A percentile compares a stretch with the other conserved stretches of the same genome.
phyloP scores from a whole-genome alignment of 352 stramenopile genomes.

The Halophytophthora batemanensis region DNA sequence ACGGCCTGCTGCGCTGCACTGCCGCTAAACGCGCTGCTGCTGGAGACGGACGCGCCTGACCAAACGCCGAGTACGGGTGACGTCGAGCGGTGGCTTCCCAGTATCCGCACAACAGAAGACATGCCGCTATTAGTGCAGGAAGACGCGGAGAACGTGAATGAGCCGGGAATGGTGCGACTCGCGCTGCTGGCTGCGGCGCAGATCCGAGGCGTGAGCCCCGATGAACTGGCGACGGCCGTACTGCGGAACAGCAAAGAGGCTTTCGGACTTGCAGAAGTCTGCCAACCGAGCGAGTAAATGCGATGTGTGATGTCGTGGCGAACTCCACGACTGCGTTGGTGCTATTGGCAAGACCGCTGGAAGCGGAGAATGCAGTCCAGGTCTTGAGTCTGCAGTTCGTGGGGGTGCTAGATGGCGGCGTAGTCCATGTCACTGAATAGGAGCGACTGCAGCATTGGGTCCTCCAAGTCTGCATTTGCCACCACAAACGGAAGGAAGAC shows the following conservation, averaged over 20 bases:
- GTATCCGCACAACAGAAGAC: not conserved
- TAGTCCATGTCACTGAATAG: conserved; percentile 76
- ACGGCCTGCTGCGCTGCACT: conserved; percentile 33
- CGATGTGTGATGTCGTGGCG: conserved; percentile 3
- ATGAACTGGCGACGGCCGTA: conserved; percentile 36
- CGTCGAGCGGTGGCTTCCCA: conserved; percentile 12
- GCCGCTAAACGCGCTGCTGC: conserved; percentile 44
- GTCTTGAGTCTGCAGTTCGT: not conserved
- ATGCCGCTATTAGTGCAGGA: conserved; percentile 17
- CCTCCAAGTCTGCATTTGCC: conserved; percentile 12
- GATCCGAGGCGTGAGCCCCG: conserved; percentile 28
- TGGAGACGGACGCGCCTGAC: conserved; percentile 77
- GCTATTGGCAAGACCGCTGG: too few relatives aligned
- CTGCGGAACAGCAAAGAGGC: conserved; percentile 33
- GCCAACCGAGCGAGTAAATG: conserved; percentile 6
- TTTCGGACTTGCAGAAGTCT: conserved; percentile 26
- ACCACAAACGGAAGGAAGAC: not conserved
- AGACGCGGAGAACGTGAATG: conserved; percentile 31
- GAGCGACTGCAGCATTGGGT: conserved; percentile 55
- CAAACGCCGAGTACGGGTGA: conserved; percentile 35
- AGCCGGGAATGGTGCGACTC: conserved; percentile 50
- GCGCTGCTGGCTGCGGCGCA: conserved; percentile 38
- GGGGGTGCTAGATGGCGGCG: conserved; percentile 56
- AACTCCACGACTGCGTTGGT: not conserved
- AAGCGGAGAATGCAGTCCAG: too few relatives aligned